Evolutionary conservation across 352 stramenopile genomes (phyloP).

Genomic region (Pythium brassicae): DNA sequence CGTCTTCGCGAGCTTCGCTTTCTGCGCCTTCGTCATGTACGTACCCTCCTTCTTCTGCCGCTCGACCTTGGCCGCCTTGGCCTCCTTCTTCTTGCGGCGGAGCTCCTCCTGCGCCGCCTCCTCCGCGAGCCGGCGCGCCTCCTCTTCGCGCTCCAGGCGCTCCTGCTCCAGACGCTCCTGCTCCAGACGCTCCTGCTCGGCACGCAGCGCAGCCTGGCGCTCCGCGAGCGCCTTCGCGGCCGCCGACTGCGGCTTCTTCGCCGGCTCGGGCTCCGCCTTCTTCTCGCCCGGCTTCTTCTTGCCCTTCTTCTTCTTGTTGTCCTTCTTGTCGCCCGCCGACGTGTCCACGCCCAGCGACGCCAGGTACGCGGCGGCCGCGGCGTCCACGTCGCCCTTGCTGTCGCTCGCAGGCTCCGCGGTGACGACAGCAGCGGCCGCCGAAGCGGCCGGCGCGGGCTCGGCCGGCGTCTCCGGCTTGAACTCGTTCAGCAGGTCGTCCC

Average conservation of each 20-base stretch:
- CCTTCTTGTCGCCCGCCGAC: constrained; percentile 50
- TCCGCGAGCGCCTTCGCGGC: constrained; percentile 70
- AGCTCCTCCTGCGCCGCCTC: constrained; percentile 52
- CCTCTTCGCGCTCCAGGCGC: constrained; percentile 60
- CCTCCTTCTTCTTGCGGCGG: constrained; percentile 79
- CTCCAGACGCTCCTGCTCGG: constrained; percentile 71
- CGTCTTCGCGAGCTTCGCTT: constrained; percentile 88
- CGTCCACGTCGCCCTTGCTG: constrained; percentile 42
- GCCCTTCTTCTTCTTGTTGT: constrained; percentile 83
- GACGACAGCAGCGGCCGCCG: background rate
- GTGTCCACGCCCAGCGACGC: constrained; percentile 69
- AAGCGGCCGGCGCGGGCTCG: constrained; percentile 1
- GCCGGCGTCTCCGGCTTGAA: constrained; percentile 30
- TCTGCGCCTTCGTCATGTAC: constrained; percentile 99
- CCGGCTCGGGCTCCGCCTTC: constrained; percentile 30
- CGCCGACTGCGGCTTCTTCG: constrained; percentile 75
- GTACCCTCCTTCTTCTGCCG: constrained; percentile 95
- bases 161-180: constrained; percentile 72
- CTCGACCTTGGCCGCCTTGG: constrained; percentile 86
- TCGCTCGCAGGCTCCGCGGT: background rate
- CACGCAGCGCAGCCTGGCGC: constrained; percentile 64
- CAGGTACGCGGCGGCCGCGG: constrained; percentile 68
- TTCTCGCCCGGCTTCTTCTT: constrained; percentile 63
- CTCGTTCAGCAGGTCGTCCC: constrained; percentile 73
- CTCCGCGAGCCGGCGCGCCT: constrained; percentile 45